Base-by-base conservation (phyloP, 192 early-diverging fungal species). In the Linnemannia hyalina region DNA sequence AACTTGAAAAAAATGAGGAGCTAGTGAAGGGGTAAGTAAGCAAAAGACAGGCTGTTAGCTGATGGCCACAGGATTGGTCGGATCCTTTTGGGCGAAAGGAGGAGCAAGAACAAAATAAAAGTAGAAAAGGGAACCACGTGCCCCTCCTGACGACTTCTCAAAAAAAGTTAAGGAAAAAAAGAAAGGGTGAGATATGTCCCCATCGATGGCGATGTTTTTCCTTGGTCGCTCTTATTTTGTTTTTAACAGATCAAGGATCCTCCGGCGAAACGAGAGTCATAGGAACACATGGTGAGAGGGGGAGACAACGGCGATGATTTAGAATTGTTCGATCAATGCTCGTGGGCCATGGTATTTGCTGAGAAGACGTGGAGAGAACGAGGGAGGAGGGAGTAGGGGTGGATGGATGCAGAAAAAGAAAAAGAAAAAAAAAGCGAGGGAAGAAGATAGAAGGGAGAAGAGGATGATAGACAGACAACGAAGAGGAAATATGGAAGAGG, bases 271-370 rank as follows among this genome's bases (percentile, higher is more conserved):
- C 6, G 3, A 15, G 60, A 65, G 29, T 65, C 60, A 32, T 65
- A 65, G 26, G 60, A 23, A 60, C 26, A 60, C 35, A 35, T 35
- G 35, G 35, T 3, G 11, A 65, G 32, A 23, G 13, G 29, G 4
- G 26, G 11, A 63, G 2, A 13, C 6, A 2, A 13, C 1, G 23
- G 11, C 13, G 26, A 29, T 65, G 60, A 29, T 32, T 65, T 11
- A 9, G 13, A 65, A 57, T 57, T 57, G 55, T 57, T 26, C 3
- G 60, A 10, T 29, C 60, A 65, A 65, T 65, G 60, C 60, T 65
- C 60, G 60, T 65, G 60, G 60, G 60, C 60, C 29, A 65, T 65
- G 60, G 60, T 65, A 65, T 65, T 65, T 65, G 60, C 60, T 65
- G 60, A 65, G 60, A 65, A 65, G 60, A 35, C 60, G 60, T 65